phyloP scores from a whole-genome alignment of 177 flowering plant species.

The Tripterygium wilfordii region DNA sequence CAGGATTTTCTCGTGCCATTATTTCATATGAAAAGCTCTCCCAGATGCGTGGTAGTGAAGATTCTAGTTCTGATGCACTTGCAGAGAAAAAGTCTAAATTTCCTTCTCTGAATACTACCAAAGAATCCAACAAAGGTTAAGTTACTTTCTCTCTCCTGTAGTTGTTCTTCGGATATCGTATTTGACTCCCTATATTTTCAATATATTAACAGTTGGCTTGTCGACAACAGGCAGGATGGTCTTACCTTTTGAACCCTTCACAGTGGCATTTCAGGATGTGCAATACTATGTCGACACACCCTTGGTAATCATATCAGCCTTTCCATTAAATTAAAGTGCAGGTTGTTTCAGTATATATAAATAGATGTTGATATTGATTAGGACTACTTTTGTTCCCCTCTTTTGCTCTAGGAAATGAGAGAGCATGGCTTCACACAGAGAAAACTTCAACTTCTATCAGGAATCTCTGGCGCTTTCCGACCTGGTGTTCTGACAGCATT shows the following conservation, averaged over 20 bases:
- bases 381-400: background rate
- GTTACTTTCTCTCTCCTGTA: no score
- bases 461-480: slow-evolving; percentile 60
- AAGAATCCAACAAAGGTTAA: slow-evolving; percentile 22
- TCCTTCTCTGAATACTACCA: slow-evolving; percentile 5
- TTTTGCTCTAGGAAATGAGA: slow-evolving; percentile 54
- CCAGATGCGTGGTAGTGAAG: slow-evolving; percentile 27
- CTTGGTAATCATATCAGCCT: slow-evolving; percentile 28
- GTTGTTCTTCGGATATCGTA: no score
- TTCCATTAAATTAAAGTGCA: background rate
- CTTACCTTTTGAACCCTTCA: slow-evolving; percentile 62
- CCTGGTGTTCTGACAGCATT: slow-evolving; percentile 85
- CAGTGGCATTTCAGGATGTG: slow-evolving; percentile 50
- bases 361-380: no score
- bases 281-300: slow-evolving; percentile 68
- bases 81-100: slow-evolving; percentile 7
- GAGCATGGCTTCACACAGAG: slow-evolving; percentile 44
- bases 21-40: slow-evolving; percentile 53
- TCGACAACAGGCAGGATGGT: slow-evolving; percentile 45
- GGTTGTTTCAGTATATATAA: no score
- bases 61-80: background rate
- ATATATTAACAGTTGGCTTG: background rate
- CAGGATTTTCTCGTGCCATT: no score
- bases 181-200: no score
- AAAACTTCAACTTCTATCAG: slow-evolving; percentile 51